A percentile compares a stretch with the other conserved stretches of the same genome.
Conservation (phyloP, 805 yeast genomes). For the Candida michaelii region DNA sequence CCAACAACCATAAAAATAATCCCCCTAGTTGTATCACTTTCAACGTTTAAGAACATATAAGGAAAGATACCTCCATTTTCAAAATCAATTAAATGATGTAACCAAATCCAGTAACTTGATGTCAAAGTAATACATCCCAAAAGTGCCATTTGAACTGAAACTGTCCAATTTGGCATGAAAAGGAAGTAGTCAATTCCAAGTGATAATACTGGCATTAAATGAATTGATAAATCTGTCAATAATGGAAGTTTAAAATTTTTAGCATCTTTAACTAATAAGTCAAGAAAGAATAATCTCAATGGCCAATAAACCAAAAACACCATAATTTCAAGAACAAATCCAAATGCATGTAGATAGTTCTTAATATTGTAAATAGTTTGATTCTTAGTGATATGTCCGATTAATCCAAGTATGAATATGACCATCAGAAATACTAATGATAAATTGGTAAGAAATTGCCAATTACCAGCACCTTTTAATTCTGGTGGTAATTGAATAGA, state of each 20-base stretch:
- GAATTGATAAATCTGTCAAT: slow-evolving; percentile 55
- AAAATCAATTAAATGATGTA: slow-evolving; percentile 48
- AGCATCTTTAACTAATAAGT: slow-evolving; percentile 45
- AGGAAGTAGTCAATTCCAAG: slow-evolving; percentile 55
- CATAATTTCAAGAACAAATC: slow-evolving; percentile 57
- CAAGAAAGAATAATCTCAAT: slow-evolving; percentile 50
- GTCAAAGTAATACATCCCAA: slow-evolving; percentile 39
- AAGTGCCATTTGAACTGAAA: slow-evolving; percentile 37
- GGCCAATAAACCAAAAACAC: slow-evolving; percentile 73
- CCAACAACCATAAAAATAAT: slow-evolving; percentile 50
- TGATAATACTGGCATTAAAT: slow-evolving; percentile 56
- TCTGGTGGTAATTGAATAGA: slow-evolving; percentile 45
- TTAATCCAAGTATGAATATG: slow-evolving; percentile 39
- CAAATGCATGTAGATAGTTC: slow-evolving; percentile 50
- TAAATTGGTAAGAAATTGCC: slow-evolving; percentile 72
- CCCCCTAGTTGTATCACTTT: slow-evolving; percentile 40
- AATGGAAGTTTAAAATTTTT: slow-evolving; percentile 43
- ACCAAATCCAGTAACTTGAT: slow-evolving; percentile 51
- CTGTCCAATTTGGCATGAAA: slow-evolving; percentile 47
- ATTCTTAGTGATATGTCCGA: slow-evolving; percentile 32
- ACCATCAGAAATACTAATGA: slow-evolving; percentile 49
- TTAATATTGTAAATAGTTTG: slow-evolving; percentile 30
- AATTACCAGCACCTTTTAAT: slow-evolving; percentile 59
- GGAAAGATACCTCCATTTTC: slow-evolving; percentile 55
- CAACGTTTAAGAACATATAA: slow-evolving; percentile 64